These are phyloP conservation scores for Sugiyamaella novakii DNA, from an alignment of 1,139 yeast species.

Conservation along the genomic window DNA sequence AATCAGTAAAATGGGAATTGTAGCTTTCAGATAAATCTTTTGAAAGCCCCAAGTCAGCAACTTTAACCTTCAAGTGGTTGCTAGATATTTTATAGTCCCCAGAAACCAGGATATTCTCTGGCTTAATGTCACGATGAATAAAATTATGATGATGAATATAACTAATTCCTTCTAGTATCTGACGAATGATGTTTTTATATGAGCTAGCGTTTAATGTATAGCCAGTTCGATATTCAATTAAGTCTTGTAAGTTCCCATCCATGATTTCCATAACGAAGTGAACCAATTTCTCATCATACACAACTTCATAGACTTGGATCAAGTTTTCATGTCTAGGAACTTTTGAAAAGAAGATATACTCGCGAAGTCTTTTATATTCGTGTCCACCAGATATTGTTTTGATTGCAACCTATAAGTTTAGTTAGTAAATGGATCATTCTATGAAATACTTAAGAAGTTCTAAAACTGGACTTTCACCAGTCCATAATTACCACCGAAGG, in stretches of 20 bases:
- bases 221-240: conserved; percentile 46
- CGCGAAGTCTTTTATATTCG: conserved; percentile 56
- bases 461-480: too few relatives aligned
- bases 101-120: conserved; percentile 80
- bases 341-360: conserved; percentile 67
- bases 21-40: conserved; percentile 54
- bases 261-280: conserved; percentile 83
- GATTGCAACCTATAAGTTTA: conserved; percentile 60
- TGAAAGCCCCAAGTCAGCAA: conserved; percentile 92
- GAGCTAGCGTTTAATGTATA: conserved; percentile 52
- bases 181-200: conserved; percentile 39
- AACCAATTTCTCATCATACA: conserved; percentile 60
- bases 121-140: conserved; percentile 91
- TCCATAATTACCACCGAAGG: background rate
- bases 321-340: conserved; percentile 73
- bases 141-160: conserved; percentile 78
- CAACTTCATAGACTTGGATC: conserved; percentile 74
- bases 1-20: conserved; percentile 52
- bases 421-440: too few relatives aligned
- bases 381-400: conserved; percentile 63
- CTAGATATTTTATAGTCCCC: conserved; percentile 9
- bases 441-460: too few relatives aligned
- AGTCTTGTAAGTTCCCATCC: conserved; percentile 77
- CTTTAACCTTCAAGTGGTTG: conserved; percentile 60
- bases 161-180: conserved; percentile 70